A percentile compares a stretch with the other conserved stretches of the same genome.
Conservation (phyloP, 441 rosid species). For the Breynia disticha region DNA sequence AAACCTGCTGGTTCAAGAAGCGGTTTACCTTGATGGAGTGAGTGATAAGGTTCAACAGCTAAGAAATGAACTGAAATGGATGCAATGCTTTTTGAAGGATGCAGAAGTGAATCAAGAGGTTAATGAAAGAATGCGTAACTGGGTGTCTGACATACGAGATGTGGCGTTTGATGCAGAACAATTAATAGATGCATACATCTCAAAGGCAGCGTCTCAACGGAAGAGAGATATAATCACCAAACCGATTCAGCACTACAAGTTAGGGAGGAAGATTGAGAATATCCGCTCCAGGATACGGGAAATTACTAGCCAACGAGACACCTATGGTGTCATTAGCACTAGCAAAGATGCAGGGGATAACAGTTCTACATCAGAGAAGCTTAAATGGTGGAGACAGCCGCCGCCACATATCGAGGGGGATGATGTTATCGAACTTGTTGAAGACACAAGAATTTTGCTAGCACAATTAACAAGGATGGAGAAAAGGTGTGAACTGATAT, state of each 20-base stretch:
- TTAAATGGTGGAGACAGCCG: too few relatives aligned
- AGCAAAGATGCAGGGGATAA: too few relatives aligned
- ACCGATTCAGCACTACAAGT: not conserved
- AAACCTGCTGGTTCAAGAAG: not conserved
- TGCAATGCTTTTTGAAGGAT: constrained; percentile 3
- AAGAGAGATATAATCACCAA: not conserved
- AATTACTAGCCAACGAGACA: not conserved
- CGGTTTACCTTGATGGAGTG: not conserved
- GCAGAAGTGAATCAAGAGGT: not conserved
- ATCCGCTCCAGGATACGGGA: not conserved
- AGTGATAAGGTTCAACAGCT: not conserved
- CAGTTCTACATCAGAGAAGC: too few relatives aligned
- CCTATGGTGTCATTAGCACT: too few relatives aligned
- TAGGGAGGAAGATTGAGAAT: not conserved
- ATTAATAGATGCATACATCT: not conserved
- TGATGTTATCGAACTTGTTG: too few relatives aligned
- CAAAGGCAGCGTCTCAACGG: not conserved
- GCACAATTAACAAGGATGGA: too few relatives aligned
- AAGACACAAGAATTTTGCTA: too few relatives aligned
- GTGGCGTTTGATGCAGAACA: constrained; percentile 1
- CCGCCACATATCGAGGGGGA: too few relatives aligned
- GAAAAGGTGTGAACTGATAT: too few relatives aligned
- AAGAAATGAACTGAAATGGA: not conserved
- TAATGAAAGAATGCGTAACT: not conserved
- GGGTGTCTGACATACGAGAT: constrained; percentile 4